Evolutionary conservation across 1,284 basidiomycete species (phyloP), one percentile per base, ranked within the genome.

Genomic region (Acaromyces ingoldii): DNA sequence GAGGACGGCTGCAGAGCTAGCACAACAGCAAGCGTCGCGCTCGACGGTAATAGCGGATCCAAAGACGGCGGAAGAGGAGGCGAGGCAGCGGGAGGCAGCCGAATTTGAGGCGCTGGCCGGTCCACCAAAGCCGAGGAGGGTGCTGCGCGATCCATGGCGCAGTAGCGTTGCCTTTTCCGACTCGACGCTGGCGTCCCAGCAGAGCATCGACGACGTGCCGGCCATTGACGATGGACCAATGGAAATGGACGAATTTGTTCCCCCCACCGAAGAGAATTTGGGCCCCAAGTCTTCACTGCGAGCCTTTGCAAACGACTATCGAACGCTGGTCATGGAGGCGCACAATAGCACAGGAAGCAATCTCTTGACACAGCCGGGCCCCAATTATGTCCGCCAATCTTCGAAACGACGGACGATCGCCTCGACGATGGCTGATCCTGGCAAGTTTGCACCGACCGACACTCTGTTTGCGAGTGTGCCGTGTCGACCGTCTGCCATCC

Each of bases 221-320:
- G 6, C 29, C 29, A 13, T 30, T 13, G 29, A 30, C 13, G 29
- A n/a, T n/a, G 29, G 29, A 6, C 13, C 29, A 30, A 7, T 30
- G 29, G 29, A 6, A 6, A 6, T 30, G 29, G 6, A 6, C 39
- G 2, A 15, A 34, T 13, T 22, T 5, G n/a, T 51, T 6, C 6
- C 39, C 10, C 19, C 21, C 28, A 25, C 17, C n/a, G 42, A 45
- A 22, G 42, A 45, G 13, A 31, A 22, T n/a, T n/a, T n/a, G n/a
- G n/a, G n/a, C n/a, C n/a, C n/a, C n/a, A 4, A 26, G 15, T 66
- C 67, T 10, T 64, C 65, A 15, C 41, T 67, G 9, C 55, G 57
- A 6, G 65, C 65, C 1, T 72, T 70, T 41, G 64, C 64, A 15
- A 62, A 59, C n/a, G 67, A 67, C 17, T 64, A 58, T 29, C 57